A percentile compares a stretch with the other conserved stretches of the same genome.
These are phyloP conservation scores for Sugiyamaella sp. DNA, from an alignment of 1,139 yeast genomes.

Conservation along the genomic window DNA sequence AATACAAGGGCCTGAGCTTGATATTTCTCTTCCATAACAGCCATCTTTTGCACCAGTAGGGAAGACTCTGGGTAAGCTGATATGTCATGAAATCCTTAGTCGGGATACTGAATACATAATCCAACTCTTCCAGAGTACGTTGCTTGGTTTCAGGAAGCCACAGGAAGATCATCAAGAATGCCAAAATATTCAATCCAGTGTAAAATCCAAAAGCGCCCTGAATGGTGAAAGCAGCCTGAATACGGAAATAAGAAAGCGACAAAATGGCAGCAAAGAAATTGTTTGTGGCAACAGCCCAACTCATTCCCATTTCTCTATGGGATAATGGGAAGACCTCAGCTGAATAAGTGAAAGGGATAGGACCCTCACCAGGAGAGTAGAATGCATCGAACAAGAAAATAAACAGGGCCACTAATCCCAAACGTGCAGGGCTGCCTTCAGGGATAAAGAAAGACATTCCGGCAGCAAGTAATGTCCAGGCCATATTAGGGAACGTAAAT, in stretches of 20 bases:
- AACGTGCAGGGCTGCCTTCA: constrained; percentile 48
- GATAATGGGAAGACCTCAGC: constrained; percentile 76
- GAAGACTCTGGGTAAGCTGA: constrained; percentile 28
- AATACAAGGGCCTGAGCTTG: constrained; percentile 25
- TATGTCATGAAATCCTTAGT: constrained; percentile 29
- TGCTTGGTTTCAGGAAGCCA: constrained; percentile 33
- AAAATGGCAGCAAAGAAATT: constrained; percentile 76
- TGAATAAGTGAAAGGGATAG: constrained; percentile 75
- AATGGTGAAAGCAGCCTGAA: constrained; percentile 28
- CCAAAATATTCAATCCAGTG: constrained; percentile 29
- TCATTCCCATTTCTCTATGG: constrained; percentile 73
- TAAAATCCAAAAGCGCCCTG: constrained; percentile 32
- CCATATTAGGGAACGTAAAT: constrained; percentile 78
- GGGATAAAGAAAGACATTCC: constrained; percentile 77
- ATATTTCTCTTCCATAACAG: constrained; percentile 22
- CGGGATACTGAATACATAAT: constrained; percentile 26
- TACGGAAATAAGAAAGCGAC: constrained; percentile 52
- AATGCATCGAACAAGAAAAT: constrained; percentile 63
- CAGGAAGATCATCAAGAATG: constrained; percentile 30
- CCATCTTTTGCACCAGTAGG: constrained; percentile 29
- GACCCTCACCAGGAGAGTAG: constrained; percentile 76
- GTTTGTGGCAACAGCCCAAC: constrained; percentile 71
- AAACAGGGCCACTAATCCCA: constrained; percentile 58
- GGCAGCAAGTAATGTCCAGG: constrained; percentile 65
- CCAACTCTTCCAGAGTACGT: constrained; percentile 29